Evolutionary conservation across 2,329 filamentous ascomycete genomes (phyloP).

Genomic region (Cadophora sp.): DNA sequence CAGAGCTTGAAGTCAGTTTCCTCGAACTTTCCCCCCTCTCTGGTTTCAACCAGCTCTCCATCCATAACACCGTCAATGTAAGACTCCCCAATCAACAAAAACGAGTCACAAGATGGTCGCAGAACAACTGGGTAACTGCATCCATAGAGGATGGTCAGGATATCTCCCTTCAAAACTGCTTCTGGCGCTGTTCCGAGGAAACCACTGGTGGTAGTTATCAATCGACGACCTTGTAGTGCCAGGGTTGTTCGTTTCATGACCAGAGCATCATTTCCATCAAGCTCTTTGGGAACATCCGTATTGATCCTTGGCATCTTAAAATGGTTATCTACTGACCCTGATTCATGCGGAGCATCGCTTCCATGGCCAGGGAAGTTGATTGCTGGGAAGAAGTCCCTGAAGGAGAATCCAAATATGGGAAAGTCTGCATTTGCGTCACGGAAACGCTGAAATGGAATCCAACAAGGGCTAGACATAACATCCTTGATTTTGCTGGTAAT

Average conservation of each 20-base stretch:
- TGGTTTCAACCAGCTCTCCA: constrained; percentile 15
- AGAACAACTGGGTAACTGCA: constrained; percentile 21
- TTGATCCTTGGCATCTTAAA: background rate
- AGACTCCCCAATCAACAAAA: constrained; percentile 8
- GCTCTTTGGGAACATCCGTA: background rate
- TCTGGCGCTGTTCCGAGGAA: constrained; percentile 7
- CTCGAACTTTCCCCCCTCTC: background rate
- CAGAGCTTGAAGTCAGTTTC: constrained; percentile 5
- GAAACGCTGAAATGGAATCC: constrained; percentile 21
- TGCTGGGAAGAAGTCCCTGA: constrained; percentile 19
- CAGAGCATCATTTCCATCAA: background rate
- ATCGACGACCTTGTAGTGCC: background rate
- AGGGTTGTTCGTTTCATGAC: background rate
- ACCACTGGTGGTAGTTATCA: background rate
- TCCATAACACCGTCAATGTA: constrained; percentile 23
- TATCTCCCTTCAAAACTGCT: constrained; percentile 7
- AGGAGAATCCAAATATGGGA: constrained; percentile 13
- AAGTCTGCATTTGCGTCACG: constrained; percentile 24
- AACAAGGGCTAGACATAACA: constrained; percentile 1
- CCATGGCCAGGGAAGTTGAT: background rate
- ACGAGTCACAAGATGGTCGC: background rate
- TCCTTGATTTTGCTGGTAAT: background rate
- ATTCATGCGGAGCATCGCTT: too few species aligned
- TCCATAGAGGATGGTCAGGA: constrained; percentile 15
- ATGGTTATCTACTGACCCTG: too few species aligned